Conservation (phyloP, 2,329 filamentous ascomycete species). For the Microcyclospora tardicrescens region DNA sequence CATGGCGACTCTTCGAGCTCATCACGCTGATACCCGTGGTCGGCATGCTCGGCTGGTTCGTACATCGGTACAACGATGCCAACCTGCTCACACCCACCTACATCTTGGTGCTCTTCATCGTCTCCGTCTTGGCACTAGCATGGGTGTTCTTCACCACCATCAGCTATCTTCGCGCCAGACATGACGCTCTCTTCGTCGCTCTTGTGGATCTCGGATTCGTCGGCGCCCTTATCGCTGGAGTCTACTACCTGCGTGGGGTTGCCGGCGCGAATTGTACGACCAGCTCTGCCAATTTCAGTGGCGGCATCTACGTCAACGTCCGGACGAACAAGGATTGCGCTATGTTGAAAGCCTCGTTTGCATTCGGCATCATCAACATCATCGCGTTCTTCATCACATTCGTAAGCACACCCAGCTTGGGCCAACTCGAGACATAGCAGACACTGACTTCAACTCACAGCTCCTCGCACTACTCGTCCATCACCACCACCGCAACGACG, state of each 20-base stretch:
- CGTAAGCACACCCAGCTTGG: conserved; percentile 29
- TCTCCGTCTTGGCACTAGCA: conserved; percentile 46
- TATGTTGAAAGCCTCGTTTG: conserved; percentile 85
- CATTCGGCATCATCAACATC: conserved; percentile 77
- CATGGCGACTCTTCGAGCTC: conserved; percentile 48
- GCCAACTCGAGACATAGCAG: neutral
- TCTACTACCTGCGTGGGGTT: conserved; percentile 46
- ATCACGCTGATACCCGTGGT: conserved; percentile 49
- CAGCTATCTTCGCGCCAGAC: conserved; percentile 45
- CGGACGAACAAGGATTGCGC: conserved; percentile 64
- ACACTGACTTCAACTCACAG: conserved; percentile 13
- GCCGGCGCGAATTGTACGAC: conserved; percentile 53
- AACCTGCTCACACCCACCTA: conserved; percentile 47
- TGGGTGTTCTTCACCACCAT: conserved; percentile 50
- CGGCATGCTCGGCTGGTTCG: conserved; percentile 52
- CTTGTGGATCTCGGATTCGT: conserved; percentile 50
- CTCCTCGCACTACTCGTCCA: conserved; percentile 50
- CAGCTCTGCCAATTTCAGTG: conserved; percentile 34
- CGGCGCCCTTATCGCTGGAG: conserved; percentile 49
- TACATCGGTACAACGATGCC: conserved; percentile 43
- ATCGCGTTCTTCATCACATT: conserved; percentile 70
- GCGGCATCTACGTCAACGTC: conserved; percentile 9
- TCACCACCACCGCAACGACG: conserved; percentile 31
- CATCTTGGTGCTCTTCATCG: conserved; percentile 53
- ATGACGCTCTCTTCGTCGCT: conserved; percentile 47